Base-by-base conservation (phyloP, 495 filamentous ascomycete genomes). In the Xylaria grammica region DNA sequence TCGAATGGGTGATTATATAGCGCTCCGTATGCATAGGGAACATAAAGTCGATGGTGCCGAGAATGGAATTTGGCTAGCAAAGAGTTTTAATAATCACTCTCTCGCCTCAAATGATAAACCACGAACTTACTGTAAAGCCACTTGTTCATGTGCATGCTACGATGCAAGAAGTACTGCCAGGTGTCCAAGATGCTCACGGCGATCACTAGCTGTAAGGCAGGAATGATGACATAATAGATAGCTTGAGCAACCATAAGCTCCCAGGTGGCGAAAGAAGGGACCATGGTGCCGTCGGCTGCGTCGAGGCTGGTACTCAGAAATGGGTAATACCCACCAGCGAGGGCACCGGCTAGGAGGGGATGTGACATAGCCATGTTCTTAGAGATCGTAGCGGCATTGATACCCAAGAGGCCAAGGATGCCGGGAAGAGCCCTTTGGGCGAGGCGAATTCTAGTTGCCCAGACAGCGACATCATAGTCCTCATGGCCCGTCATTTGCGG, bases 121-220 rank as follows among this genome's bases (percentile, higher is more conserved):
- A 46, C 8, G n/a, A n/a, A 86, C 89, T 75, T 83, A 96, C 93
- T 91, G 83, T 99, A 99, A 65, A 99, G 89, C 91, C 91, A 97
- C 72, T 91, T 91, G 77, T 96, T 94, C 79, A 93, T 77, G 75
- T 99, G 95, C 93, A 97, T 97, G 42, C 86, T 86, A 27, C 95
- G 90, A 79, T 99, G 95, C 73, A 90, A 82, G 78, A 97, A 97
- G 80, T 99, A 99, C 69, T 99, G 93, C 92, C 94, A 97, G 36
- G 93, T 96, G 79, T 99, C 95, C 63, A 97, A 83, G 63, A 91
- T 75, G 62, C 83, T 79, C 66, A 94, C 84, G 36, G 87, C 95
- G 34, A 90, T 59, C 63, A 84, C 75, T 69, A 96, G 86, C 75
- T 97, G 93, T 46, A 92, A 55, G 17, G 79, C 80, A 2, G 95